Base-by-base conservation (phyloP, 352 stramenopile species). In the Phytophthora capsici region DNA sequence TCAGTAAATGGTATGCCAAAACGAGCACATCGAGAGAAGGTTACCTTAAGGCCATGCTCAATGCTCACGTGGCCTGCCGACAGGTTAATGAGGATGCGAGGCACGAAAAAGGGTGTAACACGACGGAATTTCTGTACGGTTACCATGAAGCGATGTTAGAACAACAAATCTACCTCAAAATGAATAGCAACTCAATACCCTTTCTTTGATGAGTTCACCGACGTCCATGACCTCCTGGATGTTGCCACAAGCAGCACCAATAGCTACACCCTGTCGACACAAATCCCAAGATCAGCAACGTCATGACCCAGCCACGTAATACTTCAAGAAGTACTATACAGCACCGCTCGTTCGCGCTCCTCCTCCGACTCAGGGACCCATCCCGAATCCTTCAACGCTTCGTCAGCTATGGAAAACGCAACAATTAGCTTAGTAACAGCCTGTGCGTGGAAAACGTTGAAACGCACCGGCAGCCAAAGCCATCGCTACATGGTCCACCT, bases 41-140 rank as follows among this genome's bases (percentile, higher is more conserved):
- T 19, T 17, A 88, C 82, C 77, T 96, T 90, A 5, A 98, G 74
- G 5, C 84, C 86, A 61, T 96, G 84, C 20, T 89, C 75, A 37
- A 98, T 96, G 63, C 82, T 89, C 25, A 98, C 84, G 66, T 97
- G 82, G 13, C 90, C 92, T 4, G 91, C 90, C 2, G 94, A 91
- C 30, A 98, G 70, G 73, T 98, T 98, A 45, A 96, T 90, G 34
- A 98, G 78, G 37, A 97, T 90, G 10, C 91, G 86, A 10, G 94
- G 92, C 43, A 98, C 93, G 75, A 98, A 98, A 62, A 96, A 97
- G 2, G 94, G 93, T 5, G 82, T 95, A 8, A 98, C 73, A 10
- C 90, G 80, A 12, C 88, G 82, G 58, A 90, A 85, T 76, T 90
- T 89, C 84, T 91, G 13, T 22, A 28, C n/a, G n/a, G n/a, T n/a